Base-by-base conservation (phyloP, 352 stramenopile genomes). In the Phytophthora melonis region DNA sequence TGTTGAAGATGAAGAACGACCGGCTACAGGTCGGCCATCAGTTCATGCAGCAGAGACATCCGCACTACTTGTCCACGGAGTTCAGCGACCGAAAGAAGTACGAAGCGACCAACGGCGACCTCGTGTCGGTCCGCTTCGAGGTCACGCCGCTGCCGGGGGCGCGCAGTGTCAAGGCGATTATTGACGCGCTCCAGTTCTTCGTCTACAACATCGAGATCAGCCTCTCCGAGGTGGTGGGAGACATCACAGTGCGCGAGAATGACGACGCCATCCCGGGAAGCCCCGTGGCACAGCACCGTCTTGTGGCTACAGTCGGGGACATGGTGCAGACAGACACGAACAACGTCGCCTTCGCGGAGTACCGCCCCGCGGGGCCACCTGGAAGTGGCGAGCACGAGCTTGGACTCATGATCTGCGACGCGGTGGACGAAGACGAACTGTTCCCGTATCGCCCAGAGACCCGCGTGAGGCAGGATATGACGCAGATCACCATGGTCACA, bases 151-250 rank as follows among this genome's bases (percentile, higher is more conserved):
- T 90, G 53, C 60, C 68, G 4, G 70, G 58, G 1, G 34, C 72
- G 34, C 27, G 30, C 19, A 67, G 58, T 23, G 47, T 80, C 53
- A 74, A 72, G 30, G 57, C 66, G 9, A 75, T 86, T 11, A 78
- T 83, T 41, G 73, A 86, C 32, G 64, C 68, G 19, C 72, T 84
- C 7, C 62, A 76, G 13, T 56, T 72, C n/a, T 90, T 84, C 56
- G 64, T 77, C 21, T 72, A 70, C 55, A 88, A 84, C 55, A 68
- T 88, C 30, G 78, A 88, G 47, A 83, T 88, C 52, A 83, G 55
- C 41, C 52, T 86, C 16, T 84, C 78, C 3, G 81, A 83, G 55
- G 61, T 61, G 0, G 47, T 77, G 30, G 81, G 81, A 18, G 67
- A 84, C 58, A 81, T 85, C 53, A 82, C 79, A 9, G 65, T 88